Conservation (phyloP, 805 yeast species). For the Dipodascus geniculatus region DNA sequence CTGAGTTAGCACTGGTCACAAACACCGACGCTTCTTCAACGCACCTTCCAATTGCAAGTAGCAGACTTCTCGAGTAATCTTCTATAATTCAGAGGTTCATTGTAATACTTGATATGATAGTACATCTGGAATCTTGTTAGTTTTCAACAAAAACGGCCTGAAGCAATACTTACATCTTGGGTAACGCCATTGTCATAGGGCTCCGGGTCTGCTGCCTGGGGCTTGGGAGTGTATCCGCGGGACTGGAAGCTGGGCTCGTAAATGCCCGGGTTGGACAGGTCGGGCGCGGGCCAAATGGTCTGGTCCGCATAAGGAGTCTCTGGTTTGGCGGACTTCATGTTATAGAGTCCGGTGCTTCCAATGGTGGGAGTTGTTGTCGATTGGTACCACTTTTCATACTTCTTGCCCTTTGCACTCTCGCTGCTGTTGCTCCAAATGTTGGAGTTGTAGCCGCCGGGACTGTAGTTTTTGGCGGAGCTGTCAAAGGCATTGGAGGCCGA, state of each 20-base stretch:
- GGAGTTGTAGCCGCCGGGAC: not conserved
- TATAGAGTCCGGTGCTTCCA: not conserved
- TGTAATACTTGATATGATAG: constrained; percentile 10
- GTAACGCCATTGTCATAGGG: not conserved
- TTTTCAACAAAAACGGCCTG: not conserved
- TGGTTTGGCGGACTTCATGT: not conserved
- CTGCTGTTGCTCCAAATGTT: not conserved
- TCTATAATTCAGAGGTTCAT: constrained; percentile 23
- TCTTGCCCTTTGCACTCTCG: not conserved
- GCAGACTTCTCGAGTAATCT: constrained; percentile 20
- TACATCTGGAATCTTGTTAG: constrained; percentile 2
- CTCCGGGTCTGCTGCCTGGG: not conserved
- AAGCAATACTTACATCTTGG: not conserved
- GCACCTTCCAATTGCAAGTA: constrained; percentile 22
- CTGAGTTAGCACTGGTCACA: too few relatives aligned
- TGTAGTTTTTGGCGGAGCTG: not conserved
- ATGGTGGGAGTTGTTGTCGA: not conserved
- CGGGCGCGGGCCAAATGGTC: not conserved
- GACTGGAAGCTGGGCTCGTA: not conserved
- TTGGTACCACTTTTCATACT: constrained; percentile 1
- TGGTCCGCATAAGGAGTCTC: not conserved
- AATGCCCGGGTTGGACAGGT: not conserved
- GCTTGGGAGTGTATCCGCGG: not conserved
- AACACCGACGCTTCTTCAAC: not conserved
- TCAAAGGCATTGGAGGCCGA: not conserved